Evolutionary conservation across 768 basidiomycete species (phyloP), one percentile per base, ranked within the genome.

Genomic region (Thelephora aurantiotincta): DNA sequence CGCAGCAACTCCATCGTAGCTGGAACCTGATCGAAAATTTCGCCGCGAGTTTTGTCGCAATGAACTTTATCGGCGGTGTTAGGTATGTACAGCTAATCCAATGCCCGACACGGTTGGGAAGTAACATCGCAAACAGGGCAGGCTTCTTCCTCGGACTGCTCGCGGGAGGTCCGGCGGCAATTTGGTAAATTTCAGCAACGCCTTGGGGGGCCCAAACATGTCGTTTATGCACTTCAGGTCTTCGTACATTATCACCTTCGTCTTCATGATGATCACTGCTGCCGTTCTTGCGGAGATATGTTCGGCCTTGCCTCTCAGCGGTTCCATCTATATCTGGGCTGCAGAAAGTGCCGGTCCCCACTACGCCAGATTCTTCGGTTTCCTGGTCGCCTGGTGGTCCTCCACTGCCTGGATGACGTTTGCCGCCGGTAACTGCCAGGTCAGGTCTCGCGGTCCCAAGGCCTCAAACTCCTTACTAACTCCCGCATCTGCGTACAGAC

Each of bases 341-440:
- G 90, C 89, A 14, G 90, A 90, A 58, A 89, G 88, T 57, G 91
- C 88, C 4, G 91, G 91, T 2, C 80, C 80, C 5, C 88, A 86
- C 54, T 80, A 87, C 56, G 88, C 80, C 2, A 73, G 91, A 33
- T 83, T 93, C 63, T 76, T 89, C 53, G 90, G 88, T 0, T 90
- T 92, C 65, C 62, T 89, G 48, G 90, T 92, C 13, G 90, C 90
- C 26, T 94, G 86, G 84, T 94, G 90, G 90, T 71, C 86, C 12
- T 82, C 80, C 49, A 91, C 89, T 1, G 91, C 90, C n/a, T 94
- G 91, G 91, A 90, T 90, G 76, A 93, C 91, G 0, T 94, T 92
- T 55, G 72, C 79, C 35, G 91, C 91, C 7, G 77, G 83, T 22
- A 92, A 89, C 58, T 89, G 85, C 50, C 88, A 91, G 68, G 90